A percentile compares a stretch with the other conserved stretches of the same genome.
Conservation (phyloP, 1,284 basidiomycete genomes). For the Rhodotorula glutinis region DNA sequence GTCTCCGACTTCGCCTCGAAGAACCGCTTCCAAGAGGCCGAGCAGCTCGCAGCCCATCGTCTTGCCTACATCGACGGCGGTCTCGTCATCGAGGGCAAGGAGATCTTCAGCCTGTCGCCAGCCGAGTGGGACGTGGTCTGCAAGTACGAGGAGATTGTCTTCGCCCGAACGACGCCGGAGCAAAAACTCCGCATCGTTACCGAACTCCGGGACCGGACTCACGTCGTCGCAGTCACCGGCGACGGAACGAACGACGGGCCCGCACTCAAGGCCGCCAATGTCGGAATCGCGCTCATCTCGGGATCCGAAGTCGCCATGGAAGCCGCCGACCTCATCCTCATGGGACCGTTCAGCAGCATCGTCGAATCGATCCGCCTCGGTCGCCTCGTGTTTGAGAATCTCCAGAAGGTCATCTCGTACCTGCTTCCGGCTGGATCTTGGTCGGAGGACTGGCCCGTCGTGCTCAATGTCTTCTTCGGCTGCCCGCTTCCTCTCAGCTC, state of each 20-base stretch:
- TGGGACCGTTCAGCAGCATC: slow-evolving; percentile 4
- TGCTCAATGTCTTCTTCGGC: no score
- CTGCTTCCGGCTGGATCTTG: no score
- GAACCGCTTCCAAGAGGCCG: background rate
- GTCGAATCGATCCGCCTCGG: background rate
- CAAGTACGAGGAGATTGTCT: slow-evolving; percentile 5
- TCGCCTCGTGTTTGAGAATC: background rate
- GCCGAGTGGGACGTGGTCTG: slow-evolving; percentile 3
- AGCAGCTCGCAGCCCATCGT: background rate
- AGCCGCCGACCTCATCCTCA: slow-evolving; percentile 4
- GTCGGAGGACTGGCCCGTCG: no score
- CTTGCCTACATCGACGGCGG: background rate
- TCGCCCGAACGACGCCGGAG: background rate
- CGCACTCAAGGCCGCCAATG: background rate
- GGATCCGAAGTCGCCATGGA: slow-evolving; percentile 4
- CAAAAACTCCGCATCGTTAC: slow-evolving; percentile 1
- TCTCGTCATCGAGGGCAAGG: slow-evolving; percentile 2
- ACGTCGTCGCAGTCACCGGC: no score
- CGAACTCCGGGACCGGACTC: background rate
- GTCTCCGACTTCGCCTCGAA: slow-evolving; percentile 3
- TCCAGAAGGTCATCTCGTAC: no score
- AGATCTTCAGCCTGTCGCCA: background rate
- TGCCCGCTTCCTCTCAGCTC: no score
- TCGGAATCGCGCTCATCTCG: background rate
- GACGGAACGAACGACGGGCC: no score